Percentiles rank a stretch among this genome's conserved stretches.
phyloP scores from a whole-genome alignment of 2,329 filamentous ascomycete species.

The Pseudogymnoascus sp. region DNA sequence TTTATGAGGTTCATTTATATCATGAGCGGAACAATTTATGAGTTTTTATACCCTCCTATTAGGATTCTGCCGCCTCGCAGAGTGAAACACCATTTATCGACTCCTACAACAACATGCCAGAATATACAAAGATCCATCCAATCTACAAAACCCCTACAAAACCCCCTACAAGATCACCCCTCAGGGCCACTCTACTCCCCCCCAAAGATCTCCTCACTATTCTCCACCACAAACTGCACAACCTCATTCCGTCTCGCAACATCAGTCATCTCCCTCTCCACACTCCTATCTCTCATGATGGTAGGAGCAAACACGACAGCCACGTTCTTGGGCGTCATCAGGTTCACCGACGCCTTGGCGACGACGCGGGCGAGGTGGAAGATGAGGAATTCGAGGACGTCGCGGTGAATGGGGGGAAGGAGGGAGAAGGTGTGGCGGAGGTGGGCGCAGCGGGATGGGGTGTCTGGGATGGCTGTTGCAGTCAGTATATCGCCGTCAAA shows the following conservation, averaged over 20 bases:
- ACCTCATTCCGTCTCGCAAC: constrained; percentile 89
- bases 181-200: background rate
- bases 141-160: background rate
- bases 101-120: background rate
- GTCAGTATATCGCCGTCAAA: constrained; percentile 18
- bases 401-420: constrained; percentile 75
- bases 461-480: constrained; percentile 51
- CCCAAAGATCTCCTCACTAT: constrained; percentile 72
- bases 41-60: no score
- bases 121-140: background rate
- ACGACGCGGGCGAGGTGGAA: constrained; percentile 89
- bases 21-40: no score
- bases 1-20: no score
- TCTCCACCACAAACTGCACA: constrained; percentile 87
- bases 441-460: constrained; percentile 59
- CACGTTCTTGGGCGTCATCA: constrained; percentile 95
- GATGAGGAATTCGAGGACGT: constrained; percentile 87
- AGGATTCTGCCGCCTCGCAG: no score
- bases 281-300: constrained; percentile 83
- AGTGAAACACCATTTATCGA: no score
- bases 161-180: background rate
- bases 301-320: constrained; percentile 97
- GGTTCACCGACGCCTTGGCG: constrained; percentile 70
- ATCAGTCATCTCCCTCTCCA: constrained; percentile 92
- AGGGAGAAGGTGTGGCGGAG: constrained; percentile 66